Percentiles rank a stretch among this genome's conserved stretches.
phyloP scores from a whole-genome alignment of 768 basidiomycete genomes.

The Tulasnella sp. region DNA sequence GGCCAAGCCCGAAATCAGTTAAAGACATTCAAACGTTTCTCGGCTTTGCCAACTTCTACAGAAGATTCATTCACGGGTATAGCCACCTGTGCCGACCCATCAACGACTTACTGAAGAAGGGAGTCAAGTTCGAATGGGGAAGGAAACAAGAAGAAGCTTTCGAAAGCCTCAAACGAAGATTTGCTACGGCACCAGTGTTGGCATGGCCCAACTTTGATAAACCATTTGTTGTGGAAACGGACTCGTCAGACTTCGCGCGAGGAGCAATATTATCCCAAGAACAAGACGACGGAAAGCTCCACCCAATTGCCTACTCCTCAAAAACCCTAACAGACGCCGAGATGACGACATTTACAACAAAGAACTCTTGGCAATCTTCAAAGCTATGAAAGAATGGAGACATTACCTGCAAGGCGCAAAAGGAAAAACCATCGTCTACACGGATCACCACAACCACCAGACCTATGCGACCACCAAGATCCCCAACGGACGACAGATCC shows the following conservation, averaged over 20 bases:
- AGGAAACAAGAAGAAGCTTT: neutral
- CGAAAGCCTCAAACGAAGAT: neutral
- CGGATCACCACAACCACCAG: neutral
- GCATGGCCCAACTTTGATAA: neutral
- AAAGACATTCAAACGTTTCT: neutral
- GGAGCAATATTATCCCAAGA: neutral
- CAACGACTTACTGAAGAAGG: neutral
- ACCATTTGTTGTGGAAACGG: neutral
- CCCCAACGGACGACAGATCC: neutral
- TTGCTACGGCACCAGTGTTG: neutral
- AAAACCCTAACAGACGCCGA: conserved; percentile 5
- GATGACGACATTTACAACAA: conserved; percentile 22
- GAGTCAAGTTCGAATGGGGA: neutral
- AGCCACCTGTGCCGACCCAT: neutral
- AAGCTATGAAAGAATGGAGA: conserved; percentile 6
- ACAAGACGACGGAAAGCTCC: neutral
- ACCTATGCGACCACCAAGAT: neutral
- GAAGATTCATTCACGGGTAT: conserved; percentile 12
- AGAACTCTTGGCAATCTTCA: conserved; percentile 23
- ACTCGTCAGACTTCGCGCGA: neutral
- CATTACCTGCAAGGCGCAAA: neutral
- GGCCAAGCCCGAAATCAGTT: neutral
- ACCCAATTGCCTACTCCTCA: conserved; percentile 13
- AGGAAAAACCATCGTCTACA: neutral
- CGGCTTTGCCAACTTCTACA: conserved; percentile 5